phyloP scores from a whole-genome alignment of 176 grass and related monocot genomes.

The Hordeum marinum region DNA sequence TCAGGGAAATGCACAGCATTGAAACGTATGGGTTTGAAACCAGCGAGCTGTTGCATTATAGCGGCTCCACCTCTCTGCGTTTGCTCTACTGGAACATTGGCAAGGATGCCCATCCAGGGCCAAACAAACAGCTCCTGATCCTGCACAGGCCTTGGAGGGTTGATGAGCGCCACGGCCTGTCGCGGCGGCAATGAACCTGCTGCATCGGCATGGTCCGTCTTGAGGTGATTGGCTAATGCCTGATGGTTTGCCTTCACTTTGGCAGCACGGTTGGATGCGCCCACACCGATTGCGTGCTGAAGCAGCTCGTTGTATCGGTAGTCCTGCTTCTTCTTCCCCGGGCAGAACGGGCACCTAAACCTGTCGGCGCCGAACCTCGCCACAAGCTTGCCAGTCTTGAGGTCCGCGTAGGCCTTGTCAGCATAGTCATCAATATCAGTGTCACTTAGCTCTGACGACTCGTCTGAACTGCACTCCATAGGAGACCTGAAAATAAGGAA shows the following conservation, averaged over 20 bases:
- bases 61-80: not conserved
- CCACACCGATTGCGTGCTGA: conserved; percentile 43
- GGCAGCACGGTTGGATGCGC: conserved; percentile 42
- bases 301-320: conserved; percentile 51
- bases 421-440: conserved; percentile 44
- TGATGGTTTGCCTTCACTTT: conserved; percentile 54
- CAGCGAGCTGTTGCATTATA: conserved; percentile 28
- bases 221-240: conserved; percentile 46
- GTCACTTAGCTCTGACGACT: conserved; percentile 55
- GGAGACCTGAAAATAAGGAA: conserved; percentile 13
- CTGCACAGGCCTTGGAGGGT: conserved; percentile 20
- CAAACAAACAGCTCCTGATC: conserved; percentile 42
- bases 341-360: conserved; percentile 54
- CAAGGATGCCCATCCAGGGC: conserved; percentile 55
- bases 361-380: conserved; percentile 16
- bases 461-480: conserved; percentile 45
- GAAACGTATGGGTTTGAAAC: conserved; percentile 23
- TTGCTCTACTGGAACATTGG: conserved; percentile 35
- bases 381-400: conserved; percentile 25
- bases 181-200: not conserved
- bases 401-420: conserved; percentile 21
- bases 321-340: conserved; percentile 55
- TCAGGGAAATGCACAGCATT: not conserved
- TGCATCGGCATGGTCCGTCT: conserved; percentile 20
- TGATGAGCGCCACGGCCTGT: not conserved